Base-by-base conservation (phyloP, 306 rosid species). In the Sicyos edulis region DNA sequence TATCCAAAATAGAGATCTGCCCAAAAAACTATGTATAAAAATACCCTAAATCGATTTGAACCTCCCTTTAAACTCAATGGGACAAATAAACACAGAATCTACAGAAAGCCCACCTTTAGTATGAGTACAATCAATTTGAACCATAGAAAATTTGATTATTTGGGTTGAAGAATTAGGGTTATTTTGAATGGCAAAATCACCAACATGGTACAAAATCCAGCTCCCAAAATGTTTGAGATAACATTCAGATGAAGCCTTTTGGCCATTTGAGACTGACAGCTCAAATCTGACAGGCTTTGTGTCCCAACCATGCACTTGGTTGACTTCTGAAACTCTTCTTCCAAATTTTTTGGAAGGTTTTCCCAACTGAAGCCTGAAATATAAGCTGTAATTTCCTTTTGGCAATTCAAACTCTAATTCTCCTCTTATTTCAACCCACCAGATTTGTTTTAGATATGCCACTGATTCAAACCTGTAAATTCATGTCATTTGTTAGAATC, bases 91-190 rank as follows among this genome's bases (percentile, higher is more conserved):
- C 32, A 84, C 90, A 29, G 86, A 87, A 55, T 92, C 98, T 0
- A 92, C 80, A 78, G 86, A 85, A 9, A 92, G 87, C n/a, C 96
- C 96, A 66, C 93, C 98, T 80, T 92, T 92, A 66, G 86, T 83
- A 81, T 92, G 98, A 0, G 96, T 90, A 69, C 98, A 92, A 76
- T 92, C 98, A 61, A 92, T 88, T 76, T 90, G 96, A 81, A 82
- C 79, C 98, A 90, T 79, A 0, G 93, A 92, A 78, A 92, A 87
- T 16, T 84, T 90, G 5, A 87, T 90, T 5, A 87, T 77, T 20
- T 32, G 86, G 32, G 76, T 66, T 14, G 62, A 80, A 79, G 52
- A 75, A 73, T 79, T 68, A 7, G 84, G 58, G 54, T 57, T 79
- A 32, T 37, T 5, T 0, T 75, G 75, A 6, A 83, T 52, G 0